Evolutionary conservation across 2,329 filamentous ascomycete species (phyloP).

Genomic region (Phyllosticta capitalensis): DNA sequence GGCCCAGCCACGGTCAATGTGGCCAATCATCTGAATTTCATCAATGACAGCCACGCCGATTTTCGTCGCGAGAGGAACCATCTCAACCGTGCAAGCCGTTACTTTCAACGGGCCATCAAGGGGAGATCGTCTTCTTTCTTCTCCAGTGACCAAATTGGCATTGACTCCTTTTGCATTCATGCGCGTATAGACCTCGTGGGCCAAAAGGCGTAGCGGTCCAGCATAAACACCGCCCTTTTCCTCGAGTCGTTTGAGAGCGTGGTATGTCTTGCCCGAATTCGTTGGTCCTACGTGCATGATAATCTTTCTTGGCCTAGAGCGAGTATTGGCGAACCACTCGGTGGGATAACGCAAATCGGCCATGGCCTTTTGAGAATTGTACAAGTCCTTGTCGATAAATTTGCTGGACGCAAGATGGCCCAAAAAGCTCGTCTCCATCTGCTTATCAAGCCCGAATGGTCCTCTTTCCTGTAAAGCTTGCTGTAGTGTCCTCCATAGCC

Average conservation of each 20-base stretch:
- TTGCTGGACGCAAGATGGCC: constrained; percentile 21
- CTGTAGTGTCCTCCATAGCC: not conserved
- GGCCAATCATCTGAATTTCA: constrained; percentile 95
- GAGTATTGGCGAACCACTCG: constrained; percentile 85
- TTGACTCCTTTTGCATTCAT: constrained; percentile 66
- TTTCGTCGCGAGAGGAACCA: constrained; percentile 54
- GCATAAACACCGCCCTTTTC: constrained; percentile 75
- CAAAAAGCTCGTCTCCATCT: constrained; percentile 60
- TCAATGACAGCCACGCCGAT: constrained; percentile 91
- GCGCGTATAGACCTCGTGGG: constrained; percentile 89
- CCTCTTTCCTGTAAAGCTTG: constrained; percentile 12
- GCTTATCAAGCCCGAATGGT: constrained; percentile 39
- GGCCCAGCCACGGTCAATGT: constrained; percentile 72
- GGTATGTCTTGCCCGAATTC: constrained; percentile 97
- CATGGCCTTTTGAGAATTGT: constrained; percentile 37
- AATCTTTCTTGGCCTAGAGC: constrained; percentile 69
- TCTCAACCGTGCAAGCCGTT: constrained; percentile 87
- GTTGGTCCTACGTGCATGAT: constrained; percentile 94
- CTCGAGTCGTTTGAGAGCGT: constrained; percentile 78
- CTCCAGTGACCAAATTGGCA: constrained; percentile 80
- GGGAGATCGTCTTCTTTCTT: constrained; percentile 64
- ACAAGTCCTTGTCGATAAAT: constrained; percentile 26
- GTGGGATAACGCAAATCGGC: constrained; percentile 81
- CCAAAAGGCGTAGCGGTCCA: constrained; percentile 77
- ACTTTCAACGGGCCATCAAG: constrained; percentile 35